A percentile compares a stretch with the other conserved stretches of the same genome.
These are phyloP conservation scores for Eucalyptus regnans DNA, from an alignment of 345 rosid genomes.

Conservation along the genomic window DNA sequence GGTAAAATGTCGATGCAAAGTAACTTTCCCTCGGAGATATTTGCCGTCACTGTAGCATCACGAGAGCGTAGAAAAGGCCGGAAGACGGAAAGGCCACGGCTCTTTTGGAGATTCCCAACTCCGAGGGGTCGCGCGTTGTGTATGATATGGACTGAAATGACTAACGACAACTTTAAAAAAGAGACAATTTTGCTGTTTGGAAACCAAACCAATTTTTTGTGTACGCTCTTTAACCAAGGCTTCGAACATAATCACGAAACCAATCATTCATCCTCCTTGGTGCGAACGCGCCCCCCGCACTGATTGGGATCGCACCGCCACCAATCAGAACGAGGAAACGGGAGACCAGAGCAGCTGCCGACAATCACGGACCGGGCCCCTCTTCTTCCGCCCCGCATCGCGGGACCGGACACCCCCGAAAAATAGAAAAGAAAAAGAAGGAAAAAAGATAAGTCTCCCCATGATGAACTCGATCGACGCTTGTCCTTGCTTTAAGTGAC, in stretches of 20 bases:
- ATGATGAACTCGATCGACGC: neutral
- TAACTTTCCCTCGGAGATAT: neutral
- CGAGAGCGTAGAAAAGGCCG: neutral
- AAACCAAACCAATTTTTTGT: neutral
- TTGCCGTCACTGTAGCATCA: neutral
- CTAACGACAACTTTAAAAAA: neutral
- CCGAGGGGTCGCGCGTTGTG: neutral
- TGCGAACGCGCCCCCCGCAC: neutral
- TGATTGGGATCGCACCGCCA: neutral
- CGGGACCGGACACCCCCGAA: neutral
- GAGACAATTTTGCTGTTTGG: neutral
- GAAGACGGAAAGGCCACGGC: neutral
- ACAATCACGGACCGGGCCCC: neutral
- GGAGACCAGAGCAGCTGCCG: neutral
- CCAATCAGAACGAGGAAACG: neutral
- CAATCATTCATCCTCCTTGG: neutral
- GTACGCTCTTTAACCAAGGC: neutral
- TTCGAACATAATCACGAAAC: neutral
- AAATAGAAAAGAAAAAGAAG: neutral
- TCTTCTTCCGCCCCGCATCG: neutral
- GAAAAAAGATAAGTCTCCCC: neutral
- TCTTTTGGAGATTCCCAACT: neutral
- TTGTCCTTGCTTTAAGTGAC: neutral
- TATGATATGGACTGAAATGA: neutral
- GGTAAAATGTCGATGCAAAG: neutral